Evolutionary conservation across 345 rosid species (phyloP), one percentile per base, ranked within the genome.

Genomic region (Citrus sp.): DNA sequence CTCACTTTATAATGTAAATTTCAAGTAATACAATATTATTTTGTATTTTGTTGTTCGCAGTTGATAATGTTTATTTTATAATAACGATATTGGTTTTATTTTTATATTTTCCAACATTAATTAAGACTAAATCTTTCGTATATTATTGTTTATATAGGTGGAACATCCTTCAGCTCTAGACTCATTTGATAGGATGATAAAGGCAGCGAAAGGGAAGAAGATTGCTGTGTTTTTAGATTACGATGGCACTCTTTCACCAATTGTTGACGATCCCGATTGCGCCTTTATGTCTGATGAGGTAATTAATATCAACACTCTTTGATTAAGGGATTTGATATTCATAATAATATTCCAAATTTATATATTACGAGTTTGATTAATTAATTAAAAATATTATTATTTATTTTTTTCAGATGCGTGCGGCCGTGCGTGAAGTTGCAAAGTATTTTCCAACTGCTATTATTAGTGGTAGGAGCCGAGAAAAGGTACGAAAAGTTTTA

Each of bases 241-340:
- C 30, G 96, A 92, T 2, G 96, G 96, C 32, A 92, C 96, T 67
- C 88, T 92, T 61, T 90, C 96, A 1, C 96, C 91, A 19, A 92
- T 92, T 37, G 93, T 92, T 38, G 87, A 87, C 70, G 85, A 90
- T 71, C 96, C 96, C 9, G 89, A 88, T 28, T 75, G 72, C 9
- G 96, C 93, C 32, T 80, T 89, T 80, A 87, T 90, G 92, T 89
- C 96, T 37, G 83, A 81, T 35, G 93, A 87, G 84, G 96, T 90
- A 80, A 77, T 66, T 46, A 67, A 14, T 38, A 1, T 14, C 4
- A 28, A 56, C 13, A 59, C 54, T 7, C 30, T 18, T 54, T 54
- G 58, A 54, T 2, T 54, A 18, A 54, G 22, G 58, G 58, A 54
- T 46, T 46, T 13, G 58, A 54, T 16, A 54, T 54, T 54, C 7